These are phyloP conservation scores for Penicillium sp. DNA, from an alignment of 2,329 filamentous ascomycete species.

Conservation along the genomic window DNA sequence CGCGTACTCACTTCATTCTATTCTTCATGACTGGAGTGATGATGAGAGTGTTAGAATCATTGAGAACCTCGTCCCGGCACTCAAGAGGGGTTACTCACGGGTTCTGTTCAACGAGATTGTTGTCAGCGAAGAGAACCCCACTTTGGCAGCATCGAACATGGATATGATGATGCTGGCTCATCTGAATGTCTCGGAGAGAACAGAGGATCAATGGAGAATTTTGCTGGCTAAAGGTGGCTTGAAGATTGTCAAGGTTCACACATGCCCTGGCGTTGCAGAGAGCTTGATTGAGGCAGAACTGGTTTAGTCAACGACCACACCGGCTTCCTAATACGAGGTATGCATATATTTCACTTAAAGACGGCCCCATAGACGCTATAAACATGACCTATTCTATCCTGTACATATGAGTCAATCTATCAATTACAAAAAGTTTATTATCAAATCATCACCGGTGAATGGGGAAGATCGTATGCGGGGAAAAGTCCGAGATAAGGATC, in stretches of 20 bases:
- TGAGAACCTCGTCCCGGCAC: constrained; percentile 20
- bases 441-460: not conserved
- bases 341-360: no score
- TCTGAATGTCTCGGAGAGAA: constrained; percentile 19
- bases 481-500: constrained; percentile 13
- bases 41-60: constrained; percentile 20
- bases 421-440: not conserved
- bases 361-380: no score
- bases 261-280: constrained; percentile 19
- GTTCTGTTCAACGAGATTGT: constrained; percentile 26
- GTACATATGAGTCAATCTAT: not conserved
- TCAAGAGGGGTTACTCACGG: constrained; percentile 20
- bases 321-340: no score
- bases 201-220: constrained; percentile 17
- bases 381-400: no score
- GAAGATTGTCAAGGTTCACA: constrained; percentile 17
- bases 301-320: not conserved
- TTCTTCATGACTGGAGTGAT: constrained; percentile 28
- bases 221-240: constrained; percentile 16
- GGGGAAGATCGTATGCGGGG: constrained; percentile 9
- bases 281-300: constrained; percentile 24
- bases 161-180: constrained; percentile 28
- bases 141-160: constrained; percentile 22
- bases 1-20: constrained; percentile 28
- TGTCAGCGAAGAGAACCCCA: constrained; percentile 18